Conservation (phyloP, 768 basidiomycete genomes). For the Russula sp. region DNA sequence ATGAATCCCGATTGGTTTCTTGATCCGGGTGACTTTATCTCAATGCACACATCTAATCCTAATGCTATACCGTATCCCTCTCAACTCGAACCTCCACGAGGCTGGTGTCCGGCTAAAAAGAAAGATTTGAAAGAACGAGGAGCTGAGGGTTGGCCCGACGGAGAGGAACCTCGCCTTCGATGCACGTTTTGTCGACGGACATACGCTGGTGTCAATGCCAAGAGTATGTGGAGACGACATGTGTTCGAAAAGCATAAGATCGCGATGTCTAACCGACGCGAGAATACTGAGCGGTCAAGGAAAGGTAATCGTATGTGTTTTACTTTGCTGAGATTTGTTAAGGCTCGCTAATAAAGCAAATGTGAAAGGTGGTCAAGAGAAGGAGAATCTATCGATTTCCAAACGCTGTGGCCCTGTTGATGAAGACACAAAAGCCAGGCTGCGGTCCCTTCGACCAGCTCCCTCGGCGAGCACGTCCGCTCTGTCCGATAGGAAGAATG, state of each 20-base stretch:
- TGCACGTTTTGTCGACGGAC: slow-evolving; percentile 82
- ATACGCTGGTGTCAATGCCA: slow-evolving; percentile 82
- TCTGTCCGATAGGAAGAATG: slow-evolving; percentile 19
- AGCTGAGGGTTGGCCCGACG: slow-evolving; percentile 67
- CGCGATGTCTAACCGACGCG: slow-evolving; percentile 81
- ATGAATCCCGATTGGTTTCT: slow-evolving; percentile 77
- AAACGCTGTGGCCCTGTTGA: slow-evolving; percentile 19
- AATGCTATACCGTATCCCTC: slow-evolving; percentile 64
- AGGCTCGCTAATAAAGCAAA: slow-evolving; percentile 31
- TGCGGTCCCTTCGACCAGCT: slow-evolving; percentile 23
- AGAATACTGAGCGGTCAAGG: slow-evolving; percentile 55
- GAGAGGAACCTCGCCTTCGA: slow-evolving; percentile 69
- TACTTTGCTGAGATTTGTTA: slow-evolving; percentile 1
- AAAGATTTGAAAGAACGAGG: slow-evolving; percentile 67
- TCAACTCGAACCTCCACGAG: slow-evolving; percentile 72
- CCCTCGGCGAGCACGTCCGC: slow-evolving; percentile 8
- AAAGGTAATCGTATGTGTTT: slow-evolving; percentile 46
- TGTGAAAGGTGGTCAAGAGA: slow-evolving; percentile 48
- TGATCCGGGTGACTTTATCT: slow-evolving; percentile 54
- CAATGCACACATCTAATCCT: slow-evolving; percentile 38
- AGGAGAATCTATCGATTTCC: slow-evolving; percentile 35
- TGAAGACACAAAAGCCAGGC: slow-evolving; percentile 13
- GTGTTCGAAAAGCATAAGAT: slow-evolving; percentile 89
- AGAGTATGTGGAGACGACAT: slow-evolving; percentile 87
- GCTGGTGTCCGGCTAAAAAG: slow-evolving; percentile 84